Percentiles rank a stretch among this genome's conserved stretches.
phyloP scores from a whole-genome alignment of 805 yeast species.

The Metschnikowia vanudenii region DNA sequence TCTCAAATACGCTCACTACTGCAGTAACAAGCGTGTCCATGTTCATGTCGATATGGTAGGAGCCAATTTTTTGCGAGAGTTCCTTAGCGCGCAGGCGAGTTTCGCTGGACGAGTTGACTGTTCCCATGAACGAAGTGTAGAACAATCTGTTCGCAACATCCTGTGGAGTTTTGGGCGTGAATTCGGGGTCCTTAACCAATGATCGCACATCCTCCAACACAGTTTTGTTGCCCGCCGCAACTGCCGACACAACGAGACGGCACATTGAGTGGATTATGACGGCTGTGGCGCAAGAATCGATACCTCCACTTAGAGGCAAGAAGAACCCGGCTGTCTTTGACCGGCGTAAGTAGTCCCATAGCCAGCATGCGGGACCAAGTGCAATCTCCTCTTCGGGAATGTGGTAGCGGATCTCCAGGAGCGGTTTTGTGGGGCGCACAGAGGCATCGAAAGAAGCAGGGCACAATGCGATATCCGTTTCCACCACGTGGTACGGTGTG shows the following conservation, averaged over 20 bases:
- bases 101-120: conserved; percentile 84
- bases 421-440: conserved; percentile 54
- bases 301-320: conserved; percentile 94
- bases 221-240: conserved; percentile 62
- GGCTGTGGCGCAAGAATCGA: conserved; percentile 97
- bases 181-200: conserved; percentile 57
- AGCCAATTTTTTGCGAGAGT: conserved; percentile 72
- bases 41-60: conserved; percentile 87
- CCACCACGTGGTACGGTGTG: conserved; percentile 52
- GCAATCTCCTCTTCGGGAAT: conserved; percentile 96
- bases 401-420: conserved; percentile 56
- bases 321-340: conserved; percentile 89
- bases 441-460: conserved; percentile 61
- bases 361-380: conserved; percentile 98
- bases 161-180: conserved; percentile 70
- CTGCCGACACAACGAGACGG: conserved; percentile 71
- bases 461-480: conserved; percentile 65
- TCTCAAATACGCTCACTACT: conserved; percentile 72
- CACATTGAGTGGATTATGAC: conserved; percentile 95
- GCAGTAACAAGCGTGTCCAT: conserved; percentile 84
- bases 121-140: conserved; percentile 95
- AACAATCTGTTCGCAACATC: conserved; percentile 76
- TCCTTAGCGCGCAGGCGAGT: conserved; percentile 81
- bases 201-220: conserved; percentile 75
- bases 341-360: conserved; percentile 96